Evolutionary conservation across 78 protist species (phyloP), one percentile per base, ranked within the genome.

Genomic region (Speleostelium caveatum): DNA sequence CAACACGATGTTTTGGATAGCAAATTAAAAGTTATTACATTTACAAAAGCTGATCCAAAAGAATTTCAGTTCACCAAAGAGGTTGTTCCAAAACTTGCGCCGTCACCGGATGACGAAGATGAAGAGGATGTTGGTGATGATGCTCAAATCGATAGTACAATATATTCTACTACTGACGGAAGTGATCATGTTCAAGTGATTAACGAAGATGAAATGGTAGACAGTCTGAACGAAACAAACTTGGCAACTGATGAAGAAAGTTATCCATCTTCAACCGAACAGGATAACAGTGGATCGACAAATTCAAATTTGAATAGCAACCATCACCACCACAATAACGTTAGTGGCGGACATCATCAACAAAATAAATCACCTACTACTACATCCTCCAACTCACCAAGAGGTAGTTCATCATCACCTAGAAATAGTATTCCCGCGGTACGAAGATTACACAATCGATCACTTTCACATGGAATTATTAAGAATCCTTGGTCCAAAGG

Each of bases 1-100:
- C n/a, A n/a, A 35, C 19, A 33, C 7, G 21, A 55, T 8, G 53
- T 32, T 21, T 17, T 21, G 1, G 53, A 17, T 28, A 22, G 0
- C 14, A 55, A 67, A 67, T 67, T 3, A 58, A 73, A 68, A 55
- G 67, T 80, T 21, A 41, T 80, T 0, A 55, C 58, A 4, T 80
- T 80, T 56, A 38, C 59, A 33, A 80, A 80, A 12, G 17, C 36
- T 16, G 77, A 80, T 1, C 63, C 89, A 0, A 26, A 55, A 0
- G 26, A 22, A 24, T 80, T 80, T 56, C 7, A 53, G 36, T 80
- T 80, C 58, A 41, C 35, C 19, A 80, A 80, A 28, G 89, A 80
- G 38, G 53, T 56, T 21, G 89, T 80, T 4, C 68, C 77, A 33
- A 65, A 68, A 5, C 28, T 45, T 16, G 35, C 73, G 6, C 30